Evolutionary conservation across 257 asterid genomes (phyloP), one percentile per base, ranked within the genome.

Genomic region (Solanum verrucosum): DNA sequence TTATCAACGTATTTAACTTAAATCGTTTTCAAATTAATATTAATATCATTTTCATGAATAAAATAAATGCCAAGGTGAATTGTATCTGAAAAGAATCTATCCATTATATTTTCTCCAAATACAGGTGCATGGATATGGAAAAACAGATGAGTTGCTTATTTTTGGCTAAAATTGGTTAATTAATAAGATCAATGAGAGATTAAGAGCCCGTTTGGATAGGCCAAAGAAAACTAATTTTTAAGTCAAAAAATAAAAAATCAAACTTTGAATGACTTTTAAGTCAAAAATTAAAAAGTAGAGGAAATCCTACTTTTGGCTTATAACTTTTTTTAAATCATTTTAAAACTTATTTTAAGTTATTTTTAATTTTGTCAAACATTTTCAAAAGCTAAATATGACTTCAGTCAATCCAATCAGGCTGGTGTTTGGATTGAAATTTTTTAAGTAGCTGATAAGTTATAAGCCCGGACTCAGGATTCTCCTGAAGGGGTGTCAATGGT

Each of bases 91-190:
- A 79, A 79, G 84, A 63, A 72, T 85, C 89, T 87, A 87, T 91
- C 89, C 42, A 78, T 42, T 49, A 27, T 42, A 29, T 86, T 89
- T 71, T 87, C 49, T 60, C 42, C 78, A 70, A 78, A 77, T 77
- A 87, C 74, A 87, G 86, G 77, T 88, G 89, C 78, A 59, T 87
- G 67, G 90, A 87, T 77, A 86, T 74, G 82, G 75, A 87, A 77
- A 81, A 88, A 90, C 87, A 88, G 90, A 89, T 70, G 85, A 84
- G 6, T 44, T 68, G 84, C 77, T 88, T 29, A 84, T 88, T 91
- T n/a, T 91, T 91, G 6, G 75, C 93, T 88, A 88, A 83, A 88
- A 46, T 35, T 89, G 86, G 92, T 56, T 89, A 89, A 79, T 84
- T 93, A 92, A 88, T 86, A 90, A 83, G 86, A 91, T 88, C 82